phyloP scores from a whole-genome alignment of 495 filamentous ascomycete genomes.

The Neurospora sp. region DNA sequence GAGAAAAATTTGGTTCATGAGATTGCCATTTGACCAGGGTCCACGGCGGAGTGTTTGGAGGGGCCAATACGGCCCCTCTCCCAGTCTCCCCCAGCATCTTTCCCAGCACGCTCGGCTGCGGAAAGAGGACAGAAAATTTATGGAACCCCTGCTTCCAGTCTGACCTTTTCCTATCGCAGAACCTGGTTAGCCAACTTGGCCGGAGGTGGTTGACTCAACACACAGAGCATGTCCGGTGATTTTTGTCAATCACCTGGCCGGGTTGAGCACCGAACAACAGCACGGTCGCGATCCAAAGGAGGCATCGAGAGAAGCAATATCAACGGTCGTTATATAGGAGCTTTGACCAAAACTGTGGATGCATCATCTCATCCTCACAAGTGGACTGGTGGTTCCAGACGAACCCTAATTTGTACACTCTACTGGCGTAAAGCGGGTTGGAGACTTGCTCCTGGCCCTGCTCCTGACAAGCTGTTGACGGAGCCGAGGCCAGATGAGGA shows the following conservation, averaged over 20 bases:
- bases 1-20: conserved; percentile 27
- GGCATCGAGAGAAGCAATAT: conserved; percentile 12
- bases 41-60: conserved; percentile 7
- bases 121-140: conserved; percentile 25
- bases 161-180: not conserved
- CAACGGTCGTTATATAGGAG: conserved; percentile 16
- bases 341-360: conserved; percentile 16
- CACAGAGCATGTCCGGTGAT: too few relatives aligned
- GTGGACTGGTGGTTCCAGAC: conserved; percentile 6
- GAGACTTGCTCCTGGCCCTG: not conserved
- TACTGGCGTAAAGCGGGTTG: not conserved
- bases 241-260: not conserved
- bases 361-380: conserved; percentile 15
- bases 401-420: not conserved
- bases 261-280: not conserved
- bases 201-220: too few relatives aligned
- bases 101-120: conserved; percentile 40
- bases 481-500: not conserved
- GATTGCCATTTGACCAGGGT: conserved; percentile 26
- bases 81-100: conserved; percentile 3
- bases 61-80: conserved; percentile 1
- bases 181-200: not conserved
- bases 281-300: conserved; percentile 1
- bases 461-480: not conserved
- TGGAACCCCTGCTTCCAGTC: conserved; percentile 4